These are phyloP conservation scores for Microdochium nivale DNA, from an alignment of 2,329 filamentous ascomycete species.

Conservation along the genomic window DNA sequence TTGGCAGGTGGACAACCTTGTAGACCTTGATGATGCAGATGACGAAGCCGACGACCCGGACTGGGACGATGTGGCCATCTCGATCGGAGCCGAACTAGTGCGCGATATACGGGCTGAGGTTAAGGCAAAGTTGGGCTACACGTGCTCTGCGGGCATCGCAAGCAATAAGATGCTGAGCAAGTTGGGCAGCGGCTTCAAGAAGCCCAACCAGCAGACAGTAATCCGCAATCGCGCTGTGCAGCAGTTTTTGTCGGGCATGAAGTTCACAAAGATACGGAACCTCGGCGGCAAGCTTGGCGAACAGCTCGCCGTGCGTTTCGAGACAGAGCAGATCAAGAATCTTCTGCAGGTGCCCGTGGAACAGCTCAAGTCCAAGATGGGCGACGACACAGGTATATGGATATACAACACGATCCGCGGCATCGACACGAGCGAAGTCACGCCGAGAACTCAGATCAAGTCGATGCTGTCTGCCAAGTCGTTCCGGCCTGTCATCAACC, in stretches of 20 bases:
- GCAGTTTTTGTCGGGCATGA: constrained; percentile 74
- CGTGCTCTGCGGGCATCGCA: constrained; percentile 83
- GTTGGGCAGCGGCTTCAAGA: constrained; percentile 82
- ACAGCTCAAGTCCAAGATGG: constrained; percentile 68
- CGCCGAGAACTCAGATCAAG: constrained; percentile 85
- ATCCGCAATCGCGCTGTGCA: constrained; percentile 76
- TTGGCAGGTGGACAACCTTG: constrained; percentile 75
- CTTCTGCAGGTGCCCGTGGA: constrained; percentile 65
- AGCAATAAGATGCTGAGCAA: constrained; percentile 95
- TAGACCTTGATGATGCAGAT: constrained; percentile 66
- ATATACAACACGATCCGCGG: constrained; percentile 79
- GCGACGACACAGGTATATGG: constrained; percentile 80
- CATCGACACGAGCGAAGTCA: constrained; percentile 81
- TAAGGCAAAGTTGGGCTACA: constrained; percentile 67
- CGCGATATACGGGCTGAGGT: constrained; percentile 64
- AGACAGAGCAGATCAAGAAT: constrained; percentile 70
- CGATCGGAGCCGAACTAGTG: constrained; percentile 84
- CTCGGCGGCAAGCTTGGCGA: constrained; percentile 93
- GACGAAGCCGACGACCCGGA: constrained; percentile 76
- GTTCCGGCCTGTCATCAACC: constrained; percentile 77
- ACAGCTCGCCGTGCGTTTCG: constrained; percentile 71
- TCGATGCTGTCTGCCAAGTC: constrained; percentile 97
- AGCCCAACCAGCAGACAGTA: constrained; percentile 92
- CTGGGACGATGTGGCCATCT: constrained; percentile 89
- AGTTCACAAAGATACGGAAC: constrained; percentile 91